A percentile compares a stretch with the other conserved stretches of the same genome.
phyloP scores from a whole-genome alignment of 148 eudicot species.

The Cornus kousa region DNA sequence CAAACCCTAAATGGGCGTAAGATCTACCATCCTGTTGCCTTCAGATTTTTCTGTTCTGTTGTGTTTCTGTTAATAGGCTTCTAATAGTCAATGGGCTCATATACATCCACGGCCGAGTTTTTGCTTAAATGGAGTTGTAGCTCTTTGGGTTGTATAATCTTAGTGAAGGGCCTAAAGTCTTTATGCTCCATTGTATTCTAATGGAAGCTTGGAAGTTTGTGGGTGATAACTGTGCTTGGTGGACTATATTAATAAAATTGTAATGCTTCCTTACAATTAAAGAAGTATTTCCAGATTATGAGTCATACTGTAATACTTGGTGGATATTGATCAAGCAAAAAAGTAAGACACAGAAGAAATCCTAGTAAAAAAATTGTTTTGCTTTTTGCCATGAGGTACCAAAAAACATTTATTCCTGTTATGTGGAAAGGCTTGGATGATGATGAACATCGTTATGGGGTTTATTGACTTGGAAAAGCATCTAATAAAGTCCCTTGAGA shows the following conservation, averaged over 20 bases:
- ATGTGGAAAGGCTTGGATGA: not conserved
- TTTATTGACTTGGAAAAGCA: not conserved
- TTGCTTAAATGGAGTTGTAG: not conserved
- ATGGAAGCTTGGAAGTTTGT: not conserved
- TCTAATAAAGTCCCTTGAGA: no score
- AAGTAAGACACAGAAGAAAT: not conserved
- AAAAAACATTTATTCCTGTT: not conserved
- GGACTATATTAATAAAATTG: not conserved
- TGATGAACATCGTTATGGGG: not conserved
- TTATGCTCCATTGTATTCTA: not conserved
- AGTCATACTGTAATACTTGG: not conserved
- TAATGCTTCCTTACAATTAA: not conserved
- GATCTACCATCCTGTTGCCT: slow-evolving; percentile 22
- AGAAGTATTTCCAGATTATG: no score
- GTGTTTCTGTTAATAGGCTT: not conserved
- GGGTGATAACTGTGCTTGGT: not conserved
- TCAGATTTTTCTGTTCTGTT: not conserved
- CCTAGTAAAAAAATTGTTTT: not conserved
- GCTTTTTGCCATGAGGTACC: not conserved
- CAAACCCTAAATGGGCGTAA: slow-evolving; percentile 99
- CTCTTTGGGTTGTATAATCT: not conserved
- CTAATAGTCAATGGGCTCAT: not conserved
- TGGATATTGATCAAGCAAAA: not conserved
- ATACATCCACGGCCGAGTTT: not conserved
- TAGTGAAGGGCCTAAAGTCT: not conserved